Conservation (phyloP, 2,329 filamentous ascomycete genomes). For the Ophiostoma ips region DNA sequence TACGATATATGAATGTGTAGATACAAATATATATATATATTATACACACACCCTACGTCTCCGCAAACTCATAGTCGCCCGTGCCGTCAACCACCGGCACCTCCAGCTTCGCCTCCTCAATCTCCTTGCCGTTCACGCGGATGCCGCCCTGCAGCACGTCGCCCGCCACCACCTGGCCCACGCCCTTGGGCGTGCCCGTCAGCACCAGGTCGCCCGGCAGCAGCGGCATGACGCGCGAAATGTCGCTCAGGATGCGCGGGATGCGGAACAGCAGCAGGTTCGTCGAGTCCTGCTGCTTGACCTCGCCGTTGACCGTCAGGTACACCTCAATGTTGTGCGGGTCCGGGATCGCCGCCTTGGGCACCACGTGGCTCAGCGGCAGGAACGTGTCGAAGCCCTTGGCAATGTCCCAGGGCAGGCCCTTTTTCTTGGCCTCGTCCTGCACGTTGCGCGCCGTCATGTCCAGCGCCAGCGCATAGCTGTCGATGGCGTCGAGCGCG, state of each 20-base stretch:
- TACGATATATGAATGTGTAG: background rate
- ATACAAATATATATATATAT: background rate
- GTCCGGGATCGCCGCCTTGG: constrained; percentile 66
- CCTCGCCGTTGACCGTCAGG: constrained; percentile 66
- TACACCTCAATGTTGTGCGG: constrained; percentile 82
- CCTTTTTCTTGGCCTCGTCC: constrained; percentile 93
- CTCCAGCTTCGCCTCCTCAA: constrained; percentile 74
- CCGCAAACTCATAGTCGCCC: constrained; percentile 61
- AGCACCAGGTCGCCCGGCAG: constrained; percentile 85
- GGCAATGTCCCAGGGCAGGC: constrained; percentile 87
- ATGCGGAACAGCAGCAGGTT: constrained; percentile 88
- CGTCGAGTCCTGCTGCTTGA: constrained; percentile 77
- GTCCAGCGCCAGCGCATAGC: constrained; percentile 84
- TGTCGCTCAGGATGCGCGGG: constrained; percentile 75
- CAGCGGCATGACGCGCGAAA: constrained; percentile 88
- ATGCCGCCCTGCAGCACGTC: constrained; percentile 80
- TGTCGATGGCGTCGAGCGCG: constrained; percentile 71
- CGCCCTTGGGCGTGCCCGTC: constrained; percentile 95
- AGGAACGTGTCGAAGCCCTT: constrained; percentile 98
- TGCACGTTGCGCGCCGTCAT: constrained; percentile 95
- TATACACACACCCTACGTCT: constrained; percentile 36
- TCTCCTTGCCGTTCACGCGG: constrained; percentile 63
- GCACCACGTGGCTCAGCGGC: constrained; percentile 69
- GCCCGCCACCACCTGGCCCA: constrained; percentile 71
- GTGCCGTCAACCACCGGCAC: constrained; percentile 69